Conservation (phyloP, 139 green algal genomes). For the Pycnococcus provasolii region DNA sequence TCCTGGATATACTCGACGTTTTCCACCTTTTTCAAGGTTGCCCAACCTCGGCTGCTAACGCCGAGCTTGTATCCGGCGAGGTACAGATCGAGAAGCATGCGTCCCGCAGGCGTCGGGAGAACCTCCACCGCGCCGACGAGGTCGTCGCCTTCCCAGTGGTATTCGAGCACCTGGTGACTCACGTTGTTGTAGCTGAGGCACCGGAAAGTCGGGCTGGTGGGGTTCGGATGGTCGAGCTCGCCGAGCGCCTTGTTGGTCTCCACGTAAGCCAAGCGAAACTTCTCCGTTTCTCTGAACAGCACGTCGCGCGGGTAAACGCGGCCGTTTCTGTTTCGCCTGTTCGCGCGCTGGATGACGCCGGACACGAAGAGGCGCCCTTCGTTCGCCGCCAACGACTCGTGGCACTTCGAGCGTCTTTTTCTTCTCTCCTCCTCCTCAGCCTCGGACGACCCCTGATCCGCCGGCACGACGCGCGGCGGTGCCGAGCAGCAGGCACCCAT, state of each 20-base stretch:
- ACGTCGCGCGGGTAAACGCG: constrained; percentile 46
- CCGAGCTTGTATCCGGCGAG: constrained; percentile 48
- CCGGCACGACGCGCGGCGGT: no score
- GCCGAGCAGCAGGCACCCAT: no score
- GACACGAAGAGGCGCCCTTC: constrained; percentile 46
- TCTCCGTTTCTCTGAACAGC: neutral
- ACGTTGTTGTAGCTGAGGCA: neutral
- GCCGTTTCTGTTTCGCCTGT: constrained; percentile 53
- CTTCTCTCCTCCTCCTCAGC: no score
- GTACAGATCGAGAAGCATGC: constrained; percentile 55
- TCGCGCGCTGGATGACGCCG: constrained; percentile 48
- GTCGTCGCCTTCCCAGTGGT: constrained; percentile 46
- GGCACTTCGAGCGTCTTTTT: neutral
- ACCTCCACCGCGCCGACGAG: constrained; percentile 56
- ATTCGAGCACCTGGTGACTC: constrained; percentile 39
- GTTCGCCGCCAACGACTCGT: constrained; percentile 23
- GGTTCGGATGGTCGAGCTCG: constrained; percentile 14
- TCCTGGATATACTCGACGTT: constrained; percentile 36
- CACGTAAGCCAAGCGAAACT: neutral
- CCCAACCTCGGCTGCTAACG: constrained; percentile 50
- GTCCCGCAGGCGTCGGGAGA: constrained; percentile 45
- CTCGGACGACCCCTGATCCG: no score
- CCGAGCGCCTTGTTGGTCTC: neutral
- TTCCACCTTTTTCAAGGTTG: constrained; percentile 26
- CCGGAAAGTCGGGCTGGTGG: neutral